Conservation (phyloP, 768 basidiomycete genomes). For the Tephrocybe rancida region DNA sequence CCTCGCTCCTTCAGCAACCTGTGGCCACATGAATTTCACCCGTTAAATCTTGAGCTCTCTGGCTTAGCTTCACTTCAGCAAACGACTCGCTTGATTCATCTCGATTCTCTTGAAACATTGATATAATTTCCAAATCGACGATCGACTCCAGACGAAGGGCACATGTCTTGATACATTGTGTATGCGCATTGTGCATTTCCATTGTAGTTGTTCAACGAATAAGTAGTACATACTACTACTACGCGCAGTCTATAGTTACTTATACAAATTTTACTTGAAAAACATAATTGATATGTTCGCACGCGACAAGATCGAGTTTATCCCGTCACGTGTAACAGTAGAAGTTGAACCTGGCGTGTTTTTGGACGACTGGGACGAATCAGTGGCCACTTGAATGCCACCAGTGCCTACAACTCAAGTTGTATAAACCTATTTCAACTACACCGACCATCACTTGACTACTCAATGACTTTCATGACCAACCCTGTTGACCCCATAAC, state of each 20-base stretch:
- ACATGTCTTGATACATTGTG: no score
- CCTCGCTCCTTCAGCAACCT: constrained; percentile 19
- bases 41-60: neutral
- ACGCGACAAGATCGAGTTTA: neutral
- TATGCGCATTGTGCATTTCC: no score
- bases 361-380: neutral
- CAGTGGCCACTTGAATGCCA: neutral
- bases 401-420: neutral
- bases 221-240: no score
- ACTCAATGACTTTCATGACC: neutral
- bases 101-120: no score
- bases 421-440: neutral
- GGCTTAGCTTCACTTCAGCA: no score
- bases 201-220: no score
- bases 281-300: neutral
- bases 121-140: no score
- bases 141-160: no score
- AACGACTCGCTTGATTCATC: no score
- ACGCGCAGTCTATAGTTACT: no score
- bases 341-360: constrained; percentile 16
- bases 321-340: constrained; percentile 19
- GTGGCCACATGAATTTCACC: constrained; percentile 3
- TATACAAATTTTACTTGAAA: no score
- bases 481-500: neutral
- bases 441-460: neutral